These are phyloP conservation scores for Ceratocystis albifundus DNA, from an alignment of 2,329 filamentous ascomycete genomes.

Conservation along the genomic window DNA sequence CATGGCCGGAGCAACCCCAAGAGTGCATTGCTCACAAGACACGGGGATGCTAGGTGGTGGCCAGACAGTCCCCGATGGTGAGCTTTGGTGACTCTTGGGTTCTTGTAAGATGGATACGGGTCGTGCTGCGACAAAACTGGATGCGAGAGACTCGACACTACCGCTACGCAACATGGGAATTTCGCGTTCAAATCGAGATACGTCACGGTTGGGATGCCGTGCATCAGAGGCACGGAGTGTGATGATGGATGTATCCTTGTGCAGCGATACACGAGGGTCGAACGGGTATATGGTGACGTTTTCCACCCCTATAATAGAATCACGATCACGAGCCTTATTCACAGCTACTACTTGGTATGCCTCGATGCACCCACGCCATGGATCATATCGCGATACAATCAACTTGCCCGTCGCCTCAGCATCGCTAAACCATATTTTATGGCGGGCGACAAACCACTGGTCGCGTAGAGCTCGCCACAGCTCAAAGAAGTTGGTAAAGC, in stretches of 20 bases:
- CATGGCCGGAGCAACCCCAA: background rate
- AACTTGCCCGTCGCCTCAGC: constrained; percentile 60
- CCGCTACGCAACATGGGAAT: constrained; percentile 43
- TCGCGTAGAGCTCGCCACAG: constrained; percentile 11
- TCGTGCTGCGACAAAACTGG: constrained; percentile 56
- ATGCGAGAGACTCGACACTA: constrained; percentile 43
- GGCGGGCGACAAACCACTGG: constrained; percentile 70
- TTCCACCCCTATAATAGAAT: background rate
- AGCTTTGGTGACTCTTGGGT: constrained; percentile 28
- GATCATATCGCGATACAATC: constrained; percentile 66
- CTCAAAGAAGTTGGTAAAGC: constrained; percentile 7
- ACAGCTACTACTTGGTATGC: constrained; percentile 64
- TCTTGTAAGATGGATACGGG: constrained; percentile 31
- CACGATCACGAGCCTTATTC: constrained; percentile 25
- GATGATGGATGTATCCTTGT: constrained; percentile 62
- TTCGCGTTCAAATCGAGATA: constrained; percentile 35
- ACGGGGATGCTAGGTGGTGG: constrained; percentile 62
- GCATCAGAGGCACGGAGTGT: constrained; percentile 34
- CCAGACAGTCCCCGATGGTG: constrained; percentile 53
- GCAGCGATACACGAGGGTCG: constrained; percentile 55
- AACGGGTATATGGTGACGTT: constrained; percentile 55
- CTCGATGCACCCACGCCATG: constrained; percentile 62
- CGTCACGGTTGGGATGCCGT: constrained; percentile 21
- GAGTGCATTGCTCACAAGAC: constrained; percentile 12
- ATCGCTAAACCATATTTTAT: constrained; percentile 81